Base-by-base conservation (phyloP, 805 yeast genomes). In the Torulaspora franciscae region DNA sequence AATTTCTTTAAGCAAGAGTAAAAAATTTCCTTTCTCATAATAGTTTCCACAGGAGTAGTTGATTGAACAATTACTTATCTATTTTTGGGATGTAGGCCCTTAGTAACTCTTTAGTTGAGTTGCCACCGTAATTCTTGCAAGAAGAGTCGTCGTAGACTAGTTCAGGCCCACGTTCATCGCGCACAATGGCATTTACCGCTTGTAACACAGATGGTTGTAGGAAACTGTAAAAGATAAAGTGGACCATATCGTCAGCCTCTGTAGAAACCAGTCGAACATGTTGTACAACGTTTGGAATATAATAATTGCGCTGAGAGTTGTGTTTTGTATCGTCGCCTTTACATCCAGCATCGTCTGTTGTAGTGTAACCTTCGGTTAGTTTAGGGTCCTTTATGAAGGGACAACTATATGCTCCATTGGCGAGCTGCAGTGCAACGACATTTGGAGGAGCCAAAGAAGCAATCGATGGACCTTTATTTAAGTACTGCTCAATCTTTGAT, bases 241-340 rank as follows among this genome's bases (percentile, higher is more conserved):
- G 90, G 6, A 85, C 80, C 4, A 58, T 61, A 3, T 59, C 57
- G 3, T 64, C 58, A 1, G 46, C 40, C 9, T 62, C 61, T 7
- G 54, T 50, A 8, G 47, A 17, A 3, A 30, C 41, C 15, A 54
- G 7, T 14, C 60, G 53, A 50, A 49, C 55, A 61, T 76, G 45
- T 52, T 78, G 83, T 23, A 91, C 78, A 9, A 86, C 95, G 56
- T 88, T 90, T 7, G 98, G 96, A 3, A 88, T 71, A 6, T 73
- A 75, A 61, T 75, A 82, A 46, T 73, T 68, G 0, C 69, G 68
- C 37, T 83, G 75, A 1, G 85, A 75, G 46, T 67, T 69, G 66
- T 85, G 90, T 45, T 80, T 55, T 30, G 88, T 74, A 69, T 85
- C 98, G 61, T 93, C 99, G 17, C 99, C 99, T 50, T 81, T 80